Conservation (phyloP, 2,329 filamentous ascomycete genomes). For the Penicillium sclerotigenum region DNA sequence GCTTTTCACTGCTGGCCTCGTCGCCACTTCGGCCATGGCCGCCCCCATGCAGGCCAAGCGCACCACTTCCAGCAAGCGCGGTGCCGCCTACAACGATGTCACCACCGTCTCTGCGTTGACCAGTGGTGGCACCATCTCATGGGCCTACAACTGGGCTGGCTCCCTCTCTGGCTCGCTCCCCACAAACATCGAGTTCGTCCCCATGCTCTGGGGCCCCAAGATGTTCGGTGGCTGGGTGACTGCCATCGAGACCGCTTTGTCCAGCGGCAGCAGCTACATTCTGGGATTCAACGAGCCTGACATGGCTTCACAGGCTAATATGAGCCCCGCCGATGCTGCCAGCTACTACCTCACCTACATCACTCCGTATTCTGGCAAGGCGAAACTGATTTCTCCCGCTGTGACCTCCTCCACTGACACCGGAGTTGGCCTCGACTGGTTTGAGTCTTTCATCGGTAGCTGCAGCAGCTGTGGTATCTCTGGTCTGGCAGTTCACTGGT, state of each 20-base stretch:
- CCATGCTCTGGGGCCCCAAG: conserved; percentile 46
- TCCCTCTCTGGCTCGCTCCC: conserved; percentile 30
- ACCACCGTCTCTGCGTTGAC: conserved; percentile 33
- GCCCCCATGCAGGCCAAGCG: conserved; percentile 29
- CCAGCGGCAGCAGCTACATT: conserved; percentile 37
- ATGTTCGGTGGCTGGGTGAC: conserved; percentile 36
- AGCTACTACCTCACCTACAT: conserved; percentile 39
- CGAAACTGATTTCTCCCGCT: conserved; percentile 44
- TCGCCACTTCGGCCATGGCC: conserved; percentile 36
- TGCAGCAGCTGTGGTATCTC: conserved; percentile 42
- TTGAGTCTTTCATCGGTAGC: conserved; percentile 38
- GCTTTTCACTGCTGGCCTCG: conserved; percentile 31
- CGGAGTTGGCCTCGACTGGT: conserved; percentile 41
- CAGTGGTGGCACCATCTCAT: conserved; percentile 31
- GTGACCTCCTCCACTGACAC: conserved; percentile 36
- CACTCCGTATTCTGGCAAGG: conserved; percentile 35
- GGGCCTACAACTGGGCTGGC: conserved; percentile 49
- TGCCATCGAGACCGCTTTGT: conserved; percentile 34
- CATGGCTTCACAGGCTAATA: conserved; percentile 36
- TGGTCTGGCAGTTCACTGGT: conserved; percentile 48
- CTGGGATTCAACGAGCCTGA: conserved; percentile 51
- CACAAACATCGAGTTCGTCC: conserved; percentile 41
- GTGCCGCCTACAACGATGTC: conserved; percentile 42
- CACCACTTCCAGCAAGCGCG: conserved; percentile 26
- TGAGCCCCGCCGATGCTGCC: conserved; percentile 39